Evolutionary conservation across 192 early-diverging fungal genomes (phyloP), one percentile per base, ranked within the genome.

Genomic region (Gryganskiella cystojenkinii): DNA sequence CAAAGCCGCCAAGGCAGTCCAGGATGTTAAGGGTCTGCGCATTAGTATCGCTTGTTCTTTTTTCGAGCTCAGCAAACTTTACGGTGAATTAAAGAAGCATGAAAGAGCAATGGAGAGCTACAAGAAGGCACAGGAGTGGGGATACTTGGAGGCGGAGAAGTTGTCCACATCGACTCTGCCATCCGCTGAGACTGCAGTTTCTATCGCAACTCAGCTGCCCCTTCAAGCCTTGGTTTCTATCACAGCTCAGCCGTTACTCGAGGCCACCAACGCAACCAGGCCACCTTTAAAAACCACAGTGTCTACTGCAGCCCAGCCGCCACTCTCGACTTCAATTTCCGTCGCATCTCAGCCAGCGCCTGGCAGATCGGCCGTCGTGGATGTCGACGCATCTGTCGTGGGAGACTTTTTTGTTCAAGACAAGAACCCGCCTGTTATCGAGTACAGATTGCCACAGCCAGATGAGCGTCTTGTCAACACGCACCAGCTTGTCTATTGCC

Each of bases 71-170:
- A 35, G 9, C 33, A 34, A 37, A 5, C 4, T 56, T 3, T 2
- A 37, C 5, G n/a, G 7, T 3, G 7, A n/a, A 3, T 40, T 37
- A 8, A 28, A 28, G 20, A 8, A 37, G 17, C 5, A 14, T 20
- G 34, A 56, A 5, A 37, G n/a, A 20, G 55, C 55, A 20, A 3
- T 30, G 33, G 55, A 8, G n/a, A 37, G 55, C 34, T 56, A 56
- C 34, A 56, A 56, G 55, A 56, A 11, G 34, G 34, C 34, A 11
- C 15, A 56, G 30, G 40, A 56, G n/a, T 56, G 55, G 55, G 55
- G 55, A 35, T 56, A 56, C 10, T 31, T 40, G 55, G n/a, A 8
- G 40, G 35, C 17, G n/a, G n/a, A n/a, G n/a, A n/a, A n/a, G n/a
- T n/a, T n/a, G n/a, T n/a, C n/a, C n/a, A n/a, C n/a, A n/a, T n/a